phyloP scores from a whole-genome alignment of 2,329 filamentous ascomycete species.

The Stachybotrys elegans region DNA sequence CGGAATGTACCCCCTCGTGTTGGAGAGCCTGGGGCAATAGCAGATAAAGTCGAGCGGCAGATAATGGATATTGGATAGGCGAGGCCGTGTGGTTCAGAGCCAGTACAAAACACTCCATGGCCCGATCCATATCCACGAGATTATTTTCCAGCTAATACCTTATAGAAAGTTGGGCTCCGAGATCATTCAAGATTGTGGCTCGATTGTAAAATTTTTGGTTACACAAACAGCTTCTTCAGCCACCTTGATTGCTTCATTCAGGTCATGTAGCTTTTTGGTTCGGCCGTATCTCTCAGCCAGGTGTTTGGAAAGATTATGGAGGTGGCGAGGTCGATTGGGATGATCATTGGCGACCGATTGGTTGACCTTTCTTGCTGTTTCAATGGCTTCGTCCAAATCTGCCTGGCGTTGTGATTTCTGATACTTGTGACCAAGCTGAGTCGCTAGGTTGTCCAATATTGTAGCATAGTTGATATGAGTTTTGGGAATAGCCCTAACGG shows the following conservation, averaged over 20 bases:
- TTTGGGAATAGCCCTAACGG: neutral
- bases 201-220: neutral
- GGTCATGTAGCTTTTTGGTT: neutral
- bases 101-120: neutral
- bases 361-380: neutral
- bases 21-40: neutral
- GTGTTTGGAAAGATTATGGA: neutral
- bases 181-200: neutral
- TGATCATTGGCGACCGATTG: neutral
- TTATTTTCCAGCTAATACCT: too few species aligned
- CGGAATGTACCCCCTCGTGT: neutral
- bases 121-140: too few species aligned
- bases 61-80: neutral
- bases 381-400: slow-evolving; percentile 3
- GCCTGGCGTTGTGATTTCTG: neutral
- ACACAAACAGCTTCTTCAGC: neutral
- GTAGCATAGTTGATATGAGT: neutral
- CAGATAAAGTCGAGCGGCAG: neutral
- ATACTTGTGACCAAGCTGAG: neutral
- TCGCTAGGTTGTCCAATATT: neutral
- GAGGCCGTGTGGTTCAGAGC: neutral
- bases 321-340: neutral
- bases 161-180: neutral
- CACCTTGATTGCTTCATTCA: neutral
- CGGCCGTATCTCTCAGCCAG: neutral